Evolutionary conservation across 768 basidiomycete genomes (phyloP).

Genomic region (Punctularia strigosozonata): DNA sequence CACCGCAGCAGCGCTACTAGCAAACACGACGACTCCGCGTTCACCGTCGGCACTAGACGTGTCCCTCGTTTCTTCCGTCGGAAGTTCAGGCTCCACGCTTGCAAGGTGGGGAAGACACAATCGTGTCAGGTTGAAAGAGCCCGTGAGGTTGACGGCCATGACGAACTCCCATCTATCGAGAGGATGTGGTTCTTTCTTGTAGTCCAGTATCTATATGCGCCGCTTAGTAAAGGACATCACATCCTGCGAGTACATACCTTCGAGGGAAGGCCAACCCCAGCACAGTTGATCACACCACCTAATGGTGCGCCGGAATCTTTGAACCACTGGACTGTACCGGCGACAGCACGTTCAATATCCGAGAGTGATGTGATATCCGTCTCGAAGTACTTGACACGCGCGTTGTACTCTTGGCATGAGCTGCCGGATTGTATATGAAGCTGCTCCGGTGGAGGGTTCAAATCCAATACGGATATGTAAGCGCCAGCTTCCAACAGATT

Average conservation of each 20-base stretch:
- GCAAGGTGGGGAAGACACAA: conserved; percentile 39
- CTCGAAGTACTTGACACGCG: conserved; percentile 8
- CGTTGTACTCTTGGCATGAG: not conserved
- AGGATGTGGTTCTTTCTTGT: conserved; percentile 32
- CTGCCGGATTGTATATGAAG: not conserved
- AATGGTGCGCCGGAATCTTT: conserved; percentile 27
- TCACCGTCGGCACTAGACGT: too few species aligned
- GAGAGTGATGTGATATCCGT: conserved; percentile 16
- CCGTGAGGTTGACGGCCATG: conserved; percentile 43
- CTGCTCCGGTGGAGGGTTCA: conserved; percentile 22
- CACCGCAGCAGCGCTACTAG: conserved; percentile 40
- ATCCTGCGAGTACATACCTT: conserved; percentile 9
- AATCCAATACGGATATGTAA: conserved; percentile 42
- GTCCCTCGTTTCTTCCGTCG: too few species aligned
- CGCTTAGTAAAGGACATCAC: not conserved
- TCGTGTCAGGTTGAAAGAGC: conserved; percentile 48
- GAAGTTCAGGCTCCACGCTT: conserved; percentile 27
- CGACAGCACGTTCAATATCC: conserved; percentile 15
- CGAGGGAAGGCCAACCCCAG: conserved; percentile 33
- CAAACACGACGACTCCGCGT: conserved; percentile 45
- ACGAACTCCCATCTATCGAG: conserved; percentile 40
- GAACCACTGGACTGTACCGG: conserved; percentile 11
- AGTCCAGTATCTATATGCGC: conserved; percentile 30
- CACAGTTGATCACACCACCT: conserved; percentile 51
- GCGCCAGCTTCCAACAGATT: conserved; percentile 31